Percentiles rank a stretch among this genome's conserved stretches.
phyloP scores from a whole-genome alignment of 164 flowering plant species.

The Buxus sempervirens region DNA sequence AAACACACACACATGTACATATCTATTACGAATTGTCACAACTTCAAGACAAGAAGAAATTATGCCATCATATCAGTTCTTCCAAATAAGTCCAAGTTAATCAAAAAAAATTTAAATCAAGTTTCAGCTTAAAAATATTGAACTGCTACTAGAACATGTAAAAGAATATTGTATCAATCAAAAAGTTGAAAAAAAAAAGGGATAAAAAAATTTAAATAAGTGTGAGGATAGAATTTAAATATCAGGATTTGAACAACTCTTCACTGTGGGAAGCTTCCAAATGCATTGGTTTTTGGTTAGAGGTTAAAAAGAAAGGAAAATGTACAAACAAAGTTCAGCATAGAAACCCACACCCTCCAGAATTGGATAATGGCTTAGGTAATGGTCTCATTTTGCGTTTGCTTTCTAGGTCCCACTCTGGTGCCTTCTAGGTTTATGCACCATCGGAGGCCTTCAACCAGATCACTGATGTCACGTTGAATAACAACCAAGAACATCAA shows the following conservation, averaged over 20 bases:
- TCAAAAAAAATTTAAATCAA: slow-evolving; percentile 4
- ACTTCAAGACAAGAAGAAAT: slow-evolving; percentile 6
- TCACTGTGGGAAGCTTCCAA: not conserved
- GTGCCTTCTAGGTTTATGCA: not conserved
- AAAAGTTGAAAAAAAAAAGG: too few species aligned
- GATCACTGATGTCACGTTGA: not conserved
- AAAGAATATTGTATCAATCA: too few species aligned
- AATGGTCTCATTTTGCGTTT: not conserved
- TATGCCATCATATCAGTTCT: not conserved
- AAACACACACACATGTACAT: too few species aligned
- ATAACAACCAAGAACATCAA: not conserved
- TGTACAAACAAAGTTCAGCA: not conserved
- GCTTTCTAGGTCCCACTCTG: not conserved
- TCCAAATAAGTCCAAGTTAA: not conserved
- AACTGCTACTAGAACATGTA: too few species aligned
- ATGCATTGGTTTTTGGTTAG: not conserved
- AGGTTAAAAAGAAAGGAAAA: not conserved
- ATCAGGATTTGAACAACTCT: not conserved
- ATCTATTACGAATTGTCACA: too few species aligned
- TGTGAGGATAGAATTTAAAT: not conserved
- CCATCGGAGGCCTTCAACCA: not conserved
- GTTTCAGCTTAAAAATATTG: not conserved
- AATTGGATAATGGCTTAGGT: not conserved
- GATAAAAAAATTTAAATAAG: too few species aligned
- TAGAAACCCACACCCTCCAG: not conserved